Percentiles rank a stretch among this genome's conserved stretches.
These are phyloP conservation scores for Auricularia auricula-judae DNA, from an alignment of 768 basidiomycete species.

Conservation along the genomic window DNA sequence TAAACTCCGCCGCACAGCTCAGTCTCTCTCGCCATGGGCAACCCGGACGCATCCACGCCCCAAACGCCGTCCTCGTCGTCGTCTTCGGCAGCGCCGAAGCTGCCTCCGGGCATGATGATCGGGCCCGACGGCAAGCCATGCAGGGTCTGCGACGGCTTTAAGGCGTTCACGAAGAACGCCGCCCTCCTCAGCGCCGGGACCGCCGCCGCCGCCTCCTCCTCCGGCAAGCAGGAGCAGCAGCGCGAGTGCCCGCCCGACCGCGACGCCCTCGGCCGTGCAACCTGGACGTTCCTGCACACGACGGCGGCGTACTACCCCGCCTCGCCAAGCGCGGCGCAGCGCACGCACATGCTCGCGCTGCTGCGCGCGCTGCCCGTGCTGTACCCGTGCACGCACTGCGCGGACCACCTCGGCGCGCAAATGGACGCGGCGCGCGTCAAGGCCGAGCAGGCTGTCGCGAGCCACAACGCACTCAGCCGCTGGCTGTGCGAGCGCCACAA, in stretches of 20 bases:
- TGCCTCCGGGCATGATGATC: conserved; percentile 77
- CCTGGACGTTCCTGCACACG: conserved; percentile 95
- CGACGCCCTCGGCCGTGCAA: conserved; percentile 80
- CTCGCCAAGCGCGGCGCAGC: conserved; percentile 61
- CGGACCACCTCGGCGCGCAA: conserved; percentile 66
- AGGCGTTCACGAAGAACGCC: conserved; percentile 28
- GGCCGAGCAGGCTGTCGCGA: neutral
- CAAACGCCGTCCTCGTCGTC: no score
- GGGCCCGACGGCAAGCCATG: conserved; percentile 94
- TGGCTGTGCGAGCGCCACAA: conserved; percentile 95
- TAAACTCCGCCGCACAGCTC: no score
- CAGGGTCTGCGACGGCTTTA: conserved; percentile 80
- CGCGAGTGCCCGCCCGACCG: conserved; percentile 80
- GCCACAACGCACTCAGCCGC: conserved; percentile 39
- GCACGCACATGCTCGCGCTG: conserved; percentile 74
- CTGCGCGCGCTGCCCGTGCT: conserved; percentile 67
- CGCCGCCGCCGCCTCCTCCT: neutral
- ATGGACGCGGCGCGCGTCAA: conserved; percentile 20
- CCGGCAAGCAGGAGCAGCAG: conserved; percentile 9
- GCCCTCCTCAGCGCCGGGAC: conserved; percentile 11
- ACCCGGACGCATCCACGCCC: no score
- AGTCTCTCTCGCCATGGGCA: no score
- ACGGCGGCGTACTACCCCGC: conserved; percentile 93
- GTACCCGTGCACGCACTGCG: conserved; percentile 86
- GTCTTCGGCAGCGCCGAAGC: neutral